These are phyloP conservation scores for Phaseolus coccineus DNA, from an alignment of 331 rosid species.

Conservation along the genomic window DNA sequence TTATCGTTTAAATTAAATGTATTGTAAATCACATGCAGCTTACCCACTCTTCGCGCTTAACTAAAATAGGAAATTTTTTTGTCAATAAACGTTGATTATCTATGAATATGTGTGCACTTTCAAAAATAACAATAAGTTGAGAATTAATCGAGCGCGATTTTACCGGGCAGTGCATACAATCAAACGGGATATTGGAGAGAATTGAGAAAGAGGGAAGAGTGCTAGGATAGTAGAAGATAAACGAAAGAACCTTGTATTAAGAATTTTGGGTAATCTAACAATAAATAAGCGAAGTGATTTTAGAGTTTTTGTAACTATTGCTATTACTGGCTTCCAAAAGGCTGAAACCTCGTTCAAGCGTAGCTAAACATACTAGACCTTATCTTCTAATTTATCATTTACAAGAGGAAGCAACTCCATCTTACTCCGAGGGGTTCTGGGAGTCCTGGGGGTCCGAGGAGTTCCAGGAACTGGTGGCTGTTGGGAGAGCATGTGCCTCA, in stretches of 20 bases:
- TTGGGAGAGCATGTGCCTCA: slow-evolving; percentile 82
- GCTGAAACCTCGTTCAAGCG: slow-evolving; percentile 30
- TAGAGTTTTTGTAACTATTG: slow-evolving; percentile 48
- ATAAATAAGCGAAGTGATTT: slow-evolving; percentile 43
- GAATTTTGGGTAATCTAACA: slow-evolving; percentile 48
- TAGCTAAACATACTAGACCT: slow-evolving; percentile 55
- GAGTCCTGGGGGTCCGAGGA: slow-evolving; percentile 80
- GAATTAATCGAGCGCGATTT: slow-evolving; percentile 24
- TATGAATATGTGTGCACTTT: background rate
- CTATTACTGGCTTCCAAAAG: slow-evolving; percentile 46
- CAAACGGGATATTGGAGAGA: background rate
- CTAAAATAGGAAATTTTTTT: background rate
- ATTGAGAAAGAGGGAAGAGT: slow-evolving; percentile 27
- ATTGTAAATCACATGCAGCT: slow-evolving; percentile 10
- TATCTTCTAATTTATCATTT: slow-evolving; percentile 91
- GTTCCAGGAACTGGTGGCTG: slow-evolving; percentile 71
- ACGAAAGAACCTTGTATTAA: slow-evolving; percentile 33
- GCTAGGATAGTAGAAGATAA: background rate
- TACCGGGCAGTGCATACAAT: slow-evolving; percentile 35
- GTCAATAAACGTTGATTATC: background rate
- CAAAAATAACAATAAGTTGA: slow-evolving; percentile 33
- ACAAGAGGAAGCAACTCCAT: slow-evolving; percentile 93
- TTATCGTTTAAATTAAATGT: background rate
- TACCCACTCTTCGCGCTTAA: background rate
- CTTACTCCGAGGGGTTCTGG: slow-evolving; percentile 80